Evolutionary conservation across 768 basidiomycete species (phyloP), one percentile per base, ranked within the genome.

Genomic region (Phylloporus arenicola): DNA sequence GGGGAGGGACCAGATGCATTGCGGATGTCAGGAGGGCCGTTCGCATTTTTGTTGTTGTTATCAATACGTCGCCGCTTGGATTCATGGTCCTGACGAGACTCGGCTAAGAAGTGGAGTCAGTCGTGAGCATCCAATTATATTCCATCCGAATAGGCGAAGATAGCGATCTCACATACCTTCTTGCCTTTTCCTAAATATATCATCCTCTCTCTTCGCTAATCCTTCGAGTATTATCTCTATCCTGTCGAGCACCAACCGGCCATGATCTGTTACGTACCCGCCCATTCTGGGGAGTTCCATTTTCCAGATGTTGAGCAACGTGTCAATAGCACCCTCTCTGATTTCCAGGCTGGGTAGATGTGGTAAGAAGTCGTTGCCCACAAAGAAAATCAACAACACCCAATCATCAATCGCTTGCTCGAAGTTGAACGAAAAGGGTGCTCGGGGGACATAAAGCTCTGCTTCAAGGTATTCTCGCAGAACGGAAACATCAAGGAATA

Each of bases 331-430:
- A 55, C 96, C 96, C 75, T 99, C 95, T 62, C 96, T 83, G 67
- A 99, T 99, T 76, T 99, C 96, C 77, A 99, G 82, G 52, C 88
- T 92, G 22, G 96, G 96, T 51, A 99, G 78, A 74, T 99, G 96
- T 19, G 96, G 96, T 61, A 99, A 79, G 47, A 80, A 99, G 94
- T 76, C 97, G 75, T 99, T 99, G 60, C 96, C 96, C 68, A 99
- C 96, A 71, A 99, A 97, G 83, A 99, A 99, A 60, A 98, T 98
- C 63, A 99, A 82, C 64, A 99, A 83, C 60, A 99, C 92, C 96
- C 96, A 99, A 70, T 99, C 96, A 79, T 99, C 96, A 70, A 99
- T 89, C 33, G 96, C 93, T 70, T 87, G 85, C 71, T 99, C 96
- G 68, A 97, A 77, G 62, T 88, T 83, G 79, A 95, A 97, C 29